These are phyloP conservation scores for Verticillium nonalfalfae DNA, from an alignment of 2,329 filamentous ascomycete genomes.

Conservation along the genomic window DNA sequence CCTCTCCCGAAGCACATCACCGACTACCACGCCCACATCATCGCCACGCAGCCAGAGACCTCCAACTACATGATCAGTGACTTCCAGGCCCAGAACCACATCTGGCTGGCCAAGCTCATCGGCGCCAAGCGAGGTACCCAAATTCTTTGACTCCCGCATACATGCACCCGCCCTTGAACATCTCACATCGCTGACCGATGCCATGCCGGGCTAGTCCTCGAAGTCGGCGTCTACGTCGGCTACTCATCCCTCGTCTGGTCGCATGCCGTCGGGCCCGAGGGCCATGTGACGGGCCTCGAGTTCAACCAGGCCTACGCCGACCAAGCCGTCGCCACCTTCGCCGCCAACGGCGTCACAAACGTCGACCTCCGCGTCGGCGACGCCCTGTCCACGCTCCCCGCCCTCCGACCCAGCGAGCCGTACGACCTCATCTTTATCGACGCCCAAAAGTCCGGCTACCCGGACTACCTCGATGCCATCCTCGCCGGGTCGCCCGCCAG, in stretches of 20 bases:
- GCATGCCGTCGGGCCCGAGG: slow-evolving; percentile 34
- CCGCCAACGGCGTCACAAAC: slow-evolving; percentile 32
- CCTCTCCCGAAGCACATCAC: slow-evolving; percentile 33
- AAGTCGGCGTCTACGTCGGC: slow-evolving; percentile 42
- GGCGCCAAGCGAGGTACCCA: slow-evolving; percentile 31
- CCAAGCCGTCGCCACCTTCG: slow-evolving; percentile 30
- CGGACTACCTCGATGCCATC: slow-evolving; percentile 37
- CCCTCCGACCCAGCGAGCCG: slow-evolving; percentile 29
- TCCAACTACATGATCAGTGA: slow-evolving; percentile 32
- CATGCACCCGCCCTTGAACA: background rate
- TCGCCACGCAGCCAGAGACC: slow-evolving; percentile 12
- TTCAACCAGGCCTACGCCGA: slow-evolving; percentile 35
- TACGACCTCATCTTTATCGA: slow-evolving; percentile 51
- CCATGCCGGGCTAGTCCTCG: slow-evolving; percentile 28
- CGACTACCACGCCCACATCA: slow-evolving; percentile 30
- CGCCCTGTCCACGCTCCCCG: slow-evolving; percentile 34
- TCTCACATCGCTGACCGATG: background rate
- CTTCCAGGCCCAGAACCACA: slow-evolving; percentile 32
- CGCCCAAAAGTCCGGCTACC: slow-evolving; percentile 46
- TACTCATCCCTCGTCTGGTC: slow-evolving; percentile 43
- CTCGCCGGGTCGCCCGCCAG: slow-evolving; percentile 34
- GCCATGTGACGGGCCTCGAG: slow-evolving; percentile 39
- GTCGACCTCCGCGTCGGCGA: slow-evolving; percentile 40
- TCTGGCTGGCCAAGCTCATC: slow-evolving; percentile 32
- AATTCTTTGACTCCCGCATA: background rate